Evolutionary conservation across 345 rosid species (phyloP).

Genomic region (Pugionium cornutum): DNA sequence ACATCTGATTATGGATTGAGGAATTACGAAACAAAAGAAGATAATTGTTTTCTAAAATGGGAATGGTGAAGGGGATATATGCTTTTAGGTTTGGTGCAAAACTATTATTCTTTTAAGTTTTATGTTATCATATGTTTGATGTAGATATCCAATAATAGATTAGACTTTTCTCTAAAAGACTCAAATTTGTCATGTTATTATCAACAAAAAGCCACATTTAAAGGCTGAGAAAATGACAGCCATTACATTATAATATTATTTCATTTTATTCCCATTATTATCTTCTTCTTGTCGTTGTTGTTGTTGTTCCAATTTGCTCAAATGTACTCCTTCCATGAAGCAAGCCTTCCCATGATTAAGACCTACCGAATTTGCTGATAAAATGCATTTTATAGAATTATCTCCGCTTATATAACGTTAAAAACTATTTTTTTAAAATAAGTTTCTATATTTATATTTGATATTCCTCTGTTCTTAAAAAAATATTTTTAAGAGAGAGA

Average conservation of each 20-base stretch:
- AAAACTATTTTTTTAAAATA: too few species aligned
- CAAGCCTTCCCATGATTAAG: slow-evolving; percentile 13
- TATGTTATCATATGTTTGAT: slow-evolving; percentile 37
- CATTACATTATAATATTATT: slow-evolving; percentile 36
- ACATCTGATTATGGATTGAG: neutral
- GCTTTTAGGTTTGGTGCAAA: slow-evolving; percentile 34
- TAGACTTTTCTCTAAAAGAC: slow-evolving; percentile 38
- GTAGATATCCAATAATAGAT: slow-evolving; percentile 35
- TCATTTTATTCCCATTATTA: slow-evolving; percentile 13
- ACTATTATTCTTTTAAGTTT: slow-evolving; percentile 19
- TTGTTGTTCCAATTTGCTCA: slow-evolving; percentile 12
- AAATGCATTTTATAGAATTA: too few species aligned
- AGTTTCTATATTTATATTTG: too few species aligned
- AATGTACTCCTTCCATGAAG: slow-evolving; percentile 32
- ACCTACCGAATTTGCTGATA: neutral
- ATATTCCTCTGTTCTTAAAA: too few species aligned
- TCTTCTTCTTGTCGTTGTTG: slow-evolving; percentile 4
- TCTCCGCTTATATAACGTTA: too few species aligned
- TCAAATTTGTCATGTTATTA: slow-evolving; percentile 41
- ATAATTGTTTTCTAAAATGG: neutral
- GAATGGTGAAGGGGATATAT: slow-evolving; percentile 20
- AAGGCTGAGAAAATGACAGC: slow-evolving; percentile 42
- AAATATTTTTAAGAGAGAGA: neutral
- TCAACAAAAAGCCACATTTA: slow-evolving; percentile 45
- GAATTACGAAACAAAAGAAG: neutral